phyloP scores from a whole-genome alignment of 1,284 basidiomycete species.

The Blastosporella zonata region DNA sequence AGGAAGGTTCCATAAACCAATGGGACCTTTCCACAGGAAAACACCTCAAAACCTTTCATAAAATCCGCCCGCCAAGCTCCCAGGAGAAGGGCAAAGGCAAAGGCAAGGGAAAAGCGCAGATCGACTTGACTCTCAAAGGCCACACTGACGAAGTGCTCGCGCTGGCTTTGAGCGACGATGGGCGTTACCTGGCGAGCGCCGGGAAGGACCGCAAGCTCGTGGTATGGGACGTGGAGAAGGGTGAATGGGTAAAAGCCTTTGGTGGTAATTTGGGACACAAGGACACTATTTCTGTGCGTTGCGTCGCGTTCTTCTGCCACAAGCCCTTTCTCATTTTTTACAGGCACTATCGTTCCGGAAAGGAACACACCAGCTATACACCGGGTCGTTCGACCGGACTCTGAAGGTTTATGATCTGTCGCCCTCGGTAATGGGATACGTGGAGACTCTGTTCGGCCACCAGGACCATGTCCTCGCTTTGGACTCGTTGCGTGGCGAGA shows the following conservation, averaged over 20 bases:
- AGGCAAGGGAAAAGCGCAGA: slow-evolving; percentile 53
- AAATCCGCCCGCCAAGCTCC: slow-evolving; percentile 42
- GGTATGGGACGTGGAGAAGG: slow-evolving; percentile 78
- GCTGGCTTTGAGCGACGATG: slow-evolving; percentile 84
- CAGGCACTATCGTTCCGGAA: slow-evolving; percentile 81
- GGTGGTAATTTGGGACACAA: slow-evolving; percentile 68
- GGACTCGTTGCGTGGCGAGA: slow-evolving; percentile 81
- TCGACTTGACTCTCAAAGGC: slow-evolving; percentile 51
- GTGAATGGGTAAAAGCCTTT: slow-evolving; percentile 77
- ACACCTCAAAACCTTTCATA: slow-evolving; percentile 57
- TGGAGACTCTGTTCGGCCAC: slow-evolving; percentile 97
- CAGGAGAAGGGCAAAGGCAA: slow-evolving; percentile 48
- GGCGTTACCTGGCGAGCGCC: slow-evolving; percentile 81
- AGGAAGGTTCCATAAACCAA: slow-evolving; percentile 82
- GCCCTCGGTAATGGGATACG: slow-evolving; percentile 79
- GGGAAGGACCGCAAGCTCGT: slow-evolving; percentile 82
- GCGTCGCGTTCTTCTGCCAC: not conserved
- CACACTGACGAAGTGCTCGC: slow-evolving; percentile 86
- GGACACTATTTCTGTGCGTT: slow-evolving; percentile 79
- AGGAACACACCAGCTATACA: slow-evolving; percentile 83
- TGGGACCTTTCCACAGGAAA: slow-evolving; percentile 71
- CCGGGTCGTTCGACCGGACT: slow-evolving; percentile 88
- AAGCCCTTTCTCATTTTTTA: slow-evolving; percentile 3
- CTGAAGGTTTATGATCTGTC: slow-evolving; percentile 88
- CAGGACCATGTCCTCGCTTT: slow-evolving; percentile 85